These are phyloP conservation scores for Mediolabrus comicus DNA, from an alignment of 108 stramenopile species.

Conservation along the genomic window DNA sequence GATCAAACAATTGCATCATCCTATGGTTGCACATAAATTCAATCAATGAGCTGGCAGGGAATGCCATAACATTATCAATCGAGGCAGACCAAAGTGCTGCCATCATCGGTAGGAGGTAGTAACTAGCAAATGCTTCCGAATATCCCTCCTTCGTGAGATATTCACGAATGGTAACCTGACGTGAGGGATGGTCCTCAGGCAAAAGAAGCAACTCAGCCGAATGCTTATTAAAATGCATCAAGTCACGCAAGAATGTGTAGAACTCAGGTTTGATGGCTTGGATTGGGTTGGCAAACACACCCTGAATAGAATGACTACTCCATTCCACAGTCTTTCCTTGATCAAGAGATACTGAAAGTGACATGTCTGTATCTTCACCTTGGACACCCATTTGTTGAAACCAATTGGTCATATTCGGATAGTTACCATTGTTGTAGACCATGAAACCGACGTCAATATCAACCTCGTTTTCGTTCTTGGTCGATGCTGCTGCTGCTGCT, in stretches of 20 bases:
- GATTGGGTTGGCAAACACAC: conserved; percentile 64
- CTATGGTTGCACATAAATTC: conserved; percentile 94
- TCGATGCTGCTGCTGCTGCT: conserved; percentile 16
- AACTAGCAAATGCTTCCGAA: conserved; percentile 68
- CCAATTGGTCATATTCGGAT: conserved; percentile 92
- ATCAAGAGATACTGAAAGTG: conserved; percentile 86
- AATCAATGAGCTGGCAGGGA: conserved; percentile 84
- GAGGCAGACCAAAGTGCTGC: conserved; percentile 91
- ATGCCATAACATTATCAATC: conserved; percentile 78
- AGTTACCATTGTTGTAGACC: conserved; percentile 94
- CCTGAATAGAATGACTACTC: conserved; percentile 69
- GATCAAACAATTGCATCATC: conserved; percentile 86
- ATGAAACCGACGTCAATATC: conserved; percentile 97
- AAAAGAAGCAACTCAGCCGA: conserved; percentile 66
- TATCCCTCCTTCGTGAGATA: conserved; percentile 83
- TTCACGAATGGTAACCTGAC: conserved; percentile 77
- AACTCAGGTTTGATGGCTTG: conserved; percentile 71
- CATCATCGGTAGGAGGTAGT: conserved; percentile 94
- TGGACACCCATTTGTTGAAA: conserved; percentile 79
- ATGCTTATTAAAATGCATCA: conserved; percentile 85
- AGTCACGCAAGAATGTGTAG: conserved; percentile 79
- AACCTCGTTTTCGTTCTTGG: conserved; percentile 38
- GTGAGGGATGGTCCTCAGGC: conserved; percentile 65
- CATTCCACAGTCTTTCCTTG: conserved; percentile 85
- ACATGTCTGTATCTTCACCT: conserved; percentile 82